Evolutionary conservation across 2,329 filamentous ascomycete species (phyloP), one percentile per base, ranked within the genome.

Genomic region (Colletotrichum neosansevieriae): DNA sequence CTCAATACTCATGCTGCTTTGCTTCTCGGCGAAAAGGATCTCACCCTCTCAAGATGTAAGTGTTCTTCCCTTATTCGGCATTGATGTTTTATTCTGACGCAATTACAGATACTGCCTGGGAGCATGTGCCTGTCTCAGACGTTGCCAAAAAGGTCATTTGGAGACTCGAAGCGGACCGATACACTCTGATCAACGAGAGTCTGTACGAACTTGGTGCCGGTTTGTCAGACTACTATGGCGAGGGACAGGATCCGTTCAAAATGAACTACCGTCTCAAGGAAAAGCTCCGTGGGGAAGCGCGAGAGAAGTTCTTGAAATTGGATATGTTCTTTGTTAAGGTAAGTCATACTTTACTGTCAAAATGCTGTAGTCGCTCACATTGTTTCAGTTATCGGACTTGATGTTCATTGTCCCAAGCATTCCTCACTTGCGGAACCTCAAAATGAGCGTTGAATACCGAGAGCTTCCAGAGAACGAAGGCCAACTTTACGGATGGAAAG

Each of bases 261-360:
- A 74, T 88, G 76, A 76, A 78, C 61, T 83, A 83, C 67, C 75
- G 78, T 53, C 78, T 76, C 12, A 81, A 81, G 42, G 80, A 86
- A 70, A 78, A 78, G 63, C 81, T 89, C 40, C 84, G 82, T 54
- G 75, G 78, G 32, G 83, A 85, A 49, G 85, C 86, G 13, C 83
- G 82, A 78, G 81, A 85, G 63, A 82, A 81, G 72, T 89, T 90
- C 75, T 77, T 83, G 68, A 82, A 83, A 17, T 85, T 86, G 74
- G 86, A 91, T 72, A 83, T 91, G 83, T 91, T 91, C 75, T 91
- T 91, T 73, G 85, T 91, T 70, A 91, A 89, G 82, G 88, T 90
- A 78, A 70, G 81, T 69, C 19, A 50, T 29, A 4, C 2, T 13
- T 2, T 19, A n/a, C 12, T n/a, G 9, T 2, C 17, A 12, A 4